Evolutionary conservation across 75 land plant species (phyloP).

Genomic region (Picea glauca): DNA sequence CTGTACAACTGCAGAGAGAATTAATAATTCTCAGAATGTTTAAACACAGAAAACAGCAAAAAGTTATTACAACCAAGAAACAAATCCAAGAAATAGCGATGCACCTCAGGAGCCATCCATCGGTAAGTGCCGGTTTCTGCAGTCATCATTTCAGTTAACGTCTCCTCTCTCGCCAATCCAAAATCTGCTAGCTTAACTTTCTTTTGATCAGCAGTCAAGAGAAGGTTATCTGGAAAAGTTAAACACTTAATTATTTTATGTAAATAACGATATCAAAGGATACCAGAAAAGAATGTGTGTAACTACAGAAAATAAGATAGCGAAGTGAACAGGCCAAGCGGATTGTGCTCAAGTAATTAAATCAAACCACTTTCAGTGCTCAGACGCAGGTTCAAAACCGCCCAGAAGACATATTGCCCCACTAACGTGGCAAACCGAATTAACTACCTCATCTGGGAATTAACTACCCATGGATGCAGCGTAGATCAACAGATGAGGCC

Average conservation of each 20-base stretch:
- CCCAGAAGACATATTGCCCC: neutral
- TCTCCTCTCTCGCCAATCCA: conserved; percentile 45
- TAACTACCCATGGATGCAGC: no score
- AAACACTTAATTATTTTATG: neutral
- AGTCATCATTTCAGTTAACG: conserved; percentile 55
- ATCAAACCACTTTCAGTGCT: no score
- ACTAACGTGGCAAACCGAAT: no score
- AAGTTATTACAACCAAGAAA: neutral
- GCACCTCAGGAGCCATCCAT: conserved; percentile 54
- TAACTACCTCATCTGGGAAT: no score
- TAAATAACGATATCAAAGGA: no score
- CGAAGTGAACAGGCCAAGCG: no score
- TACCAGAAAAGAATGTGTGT: no score
- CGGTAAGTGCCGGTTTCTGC: conserved; percentile 53
- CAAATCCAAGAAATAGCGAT: neutral
- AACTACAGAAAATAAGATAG: no score
- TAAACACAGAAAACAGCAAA: no score
- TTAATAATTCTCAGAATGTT: neutral
- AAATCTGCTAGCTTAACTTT: conserved; percentile 42
- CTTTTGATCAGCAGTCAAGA: conserved; percentile 41
- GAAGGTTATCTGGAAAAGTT: conserved; percentile 27
- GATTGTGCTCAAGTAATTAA: no score
- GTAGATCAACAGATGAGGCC: no score
- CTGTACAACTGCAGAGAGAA: conserved; percentile 25
- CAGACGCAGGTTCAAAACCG: neutral